Base-by-base conservation (phyloP, 352 stramenopile species). In the Pythium rishiriense region DNA sequence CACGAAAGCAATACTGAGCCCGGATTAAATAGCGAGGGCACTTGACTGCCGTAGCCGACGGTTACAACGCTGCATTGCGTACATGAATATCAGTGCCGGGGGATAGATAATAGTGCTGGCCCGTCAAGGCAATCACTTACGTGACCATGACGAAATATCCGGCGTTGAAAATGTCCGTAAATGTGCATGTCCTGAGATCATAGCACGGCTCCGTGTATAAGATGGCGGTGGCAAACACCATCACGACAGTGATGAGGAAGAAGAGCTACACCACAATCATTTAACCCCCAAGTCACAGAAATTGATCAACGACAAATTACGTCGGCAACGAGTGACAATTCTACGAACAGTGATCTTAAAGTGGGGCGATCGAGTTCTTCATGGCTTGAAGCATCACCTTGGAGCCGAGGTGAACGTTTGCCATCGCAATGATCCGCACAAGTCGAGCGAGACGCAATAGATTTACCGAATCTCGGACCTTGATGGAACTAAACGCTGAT, bases 131-230 rank as follows among this genome's bases (percentile, higher is more conserved):
- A 45, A n/a, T n/a, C n/a, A n/a, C n/a, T n/a, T 87, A 93, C 85
- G 85, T 91, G 65, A 91, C 73, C 78, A 94, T 89, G 58, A 91
- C 79, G 66, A 92, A 94, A 50, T 94, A 94, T 1, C 72, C 81
- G 14, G 85, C 76, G 64, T 94, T 94, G 69, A 92, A 91, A 35
- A 92, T 90, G 62, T 92, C 85, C 17, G 83, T 93, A 57, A 94
- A 94, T 21, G 76, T 70, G 61, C 85, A 93, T 12, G 83, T 92
- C 28, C 79, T 73, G 37, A 91, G 59, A 50, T 91, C 82, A 48
- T 91, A 91, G 50, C 85, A 93, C 19, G 82, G 85, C 60, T 93
- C 79, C 5, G 83, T 73, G 50, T 90, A 91, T 61, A 86, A 92
- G 31, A 92, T 76, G 10, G 82, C 80, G 15, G 83, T 91, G 9